phyloP scores from a whole-genome alignment of 345 rosid genomes.

The Eucalyptus sp. region DNA sequence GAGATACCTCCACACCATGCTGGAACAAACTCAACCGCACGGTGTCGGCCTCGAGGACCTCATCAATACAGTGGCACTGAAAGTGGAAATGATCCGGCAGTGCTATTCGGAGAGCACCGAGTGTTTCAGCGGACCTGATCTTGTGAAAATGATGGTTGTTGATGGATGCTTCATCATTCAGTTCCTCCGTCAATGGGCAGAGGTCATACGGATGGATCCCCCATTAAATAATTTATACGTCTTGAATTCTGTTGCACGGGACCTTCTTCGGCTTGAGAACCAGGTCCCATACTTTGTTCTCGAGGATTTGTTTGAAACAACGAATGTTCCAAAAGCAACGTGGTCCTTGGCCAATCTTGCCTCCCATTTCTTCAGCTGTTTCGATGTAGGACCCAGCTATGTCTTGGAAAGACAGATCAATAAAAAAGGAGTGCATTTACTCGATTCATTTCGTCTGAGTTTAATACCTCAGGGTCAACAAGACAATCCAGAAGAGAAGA shows the following conservation, averaged over 20 bases:
- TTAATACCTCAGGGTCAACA: neutral
- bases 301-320: neutral
- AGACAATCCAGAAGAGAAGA: neutral
- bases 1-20: neutral
- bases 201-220: accelerated
- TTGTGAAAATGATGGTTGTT: neutral
- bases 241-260: accelerated
- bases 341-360: neutral
- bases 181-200: accelerated
- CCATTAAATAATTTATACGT: neutral
- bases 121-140: accelerated
- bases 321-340: accelerated
- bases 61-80: neutral
- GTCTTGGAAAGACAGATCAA: accelerated
- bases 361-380: accelerated
- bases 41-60: neutral
- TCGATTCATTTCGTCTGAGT: neutral
- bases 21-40: neutral
- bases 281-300: neutral
- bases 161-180: neutral
- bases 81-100: neutral
- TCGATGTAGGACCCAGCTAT: accelerated
- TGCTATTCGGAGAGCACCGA: neutral
- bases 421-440: neutral
- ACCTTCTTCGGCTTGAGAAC: neutral